Percentiles rank a stretch among this genome's conserved stretches.
These are phyloP conservation scores for Monilinia aucupariae DNA, from an alignment of 2,329 filamentous ascomycete genomes.

Conservation along the genomic window DNA sequence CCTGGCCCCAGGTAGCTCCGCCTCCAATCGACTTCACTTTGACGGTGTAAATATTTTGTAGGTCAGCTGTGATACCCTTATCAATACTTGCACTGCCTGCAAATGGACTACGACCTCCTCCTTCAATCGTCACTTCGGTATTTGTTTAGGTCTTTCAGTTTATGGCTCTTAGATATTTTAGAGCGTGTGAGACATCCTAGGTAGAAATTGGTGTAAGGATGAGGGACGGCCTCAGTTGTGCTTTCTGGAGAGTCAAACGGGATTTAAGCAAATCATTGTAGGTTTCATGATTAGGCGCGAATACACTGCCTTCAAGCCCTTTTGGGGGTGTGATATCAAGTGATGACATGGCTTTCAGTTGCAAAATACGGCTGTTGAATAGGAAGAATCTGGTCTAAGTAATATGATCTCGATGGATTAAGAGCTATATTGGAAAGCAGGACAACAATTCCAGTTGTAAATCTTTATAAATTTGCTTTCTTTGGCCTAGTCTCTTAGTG, in stretches of 20 bases:
- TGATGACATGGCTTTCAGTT: not conserved
- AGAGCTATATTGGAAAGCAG: too few relatives aligned
- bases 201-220: constrained; percentile 21
- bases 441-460: too few relatives aligned
- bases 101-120: constrained; percentile 25
- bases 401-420: too few relatives aligned
- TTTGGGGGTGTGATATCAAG: not conserved
- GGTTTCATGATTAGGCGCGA: not conserved
- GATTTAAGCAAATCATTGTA: not conserved
- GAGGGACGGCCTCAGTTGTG: constrained; percentile 21
- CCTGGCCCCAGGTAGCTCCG: not conserved
- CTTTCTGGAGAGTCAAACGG: constrained; percentile 19
- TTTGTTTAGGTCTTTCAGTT: constrained; percentile 12
- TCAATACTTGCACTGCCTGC: constrained; percentile 47
- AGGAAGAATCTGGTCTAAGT: too few relatives aligned
- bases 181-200: constrained; percentile 27
- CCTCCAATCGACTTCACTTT: too few relatives aligned
- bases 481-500: too few relatives aligned
- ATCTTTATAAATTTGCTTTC: too few relatives aligned
- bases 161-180: constrained; percentile 13
- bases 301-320: not conserved
- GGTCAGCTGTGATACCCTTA: constrained; percentile 46
- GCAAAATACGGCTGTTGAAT: not conserved
- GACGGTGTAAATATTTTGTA: constrained; percentile 33
- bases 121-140: constrained; percentile 25